These are phyloP conservation scores for Podospora pseudoanserina DNA, from an alignment of 495 filamentous ascomycete species.

Conservation along the genomic window DNA sequence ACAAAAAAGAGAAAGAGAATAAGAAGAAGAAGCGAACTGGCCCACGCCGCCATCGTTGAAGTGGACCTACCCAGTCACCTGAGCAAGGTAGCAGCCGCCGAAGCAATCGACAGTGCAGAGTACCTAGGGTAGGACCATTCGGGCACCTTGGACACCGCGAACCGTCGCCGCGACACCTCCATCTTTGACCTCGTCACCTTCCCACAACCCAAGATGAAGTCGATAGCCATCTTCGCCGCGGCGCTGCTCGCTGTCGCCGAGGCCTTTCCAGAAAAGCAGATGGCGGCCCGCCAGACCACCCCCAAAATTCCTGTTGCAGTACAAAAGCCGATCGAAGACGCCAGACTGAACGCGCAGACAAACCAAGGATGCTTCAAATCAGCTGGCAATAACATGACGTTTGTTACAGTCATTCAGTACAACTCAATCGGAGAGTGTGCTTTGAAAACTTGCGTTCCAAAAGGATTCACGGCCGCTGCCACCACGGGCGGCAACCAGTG, in stretches of 20 bases:
- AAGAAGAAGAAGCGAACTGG: background rate
- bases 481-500: conserved; percentile 40
- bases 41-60: conserved; percentile 5
- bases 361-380: conserved; percentile 34
- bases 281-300: background rate
- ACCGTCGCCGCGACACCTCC: background rate
- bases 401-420: background rate
- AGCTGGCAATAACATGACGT: conserved; percentile 16
- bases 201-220: conserved; percentile 28
- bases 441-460: conserved; percentile 6
- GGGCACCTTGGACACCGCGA: background rate
- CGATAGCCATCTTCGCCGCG: conserved; percentile 17
- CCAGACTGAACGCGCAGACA: conserved; percentile 12
- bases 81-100: conserved; percentile 1
- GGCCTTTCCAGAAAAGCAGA: conserved; percentile 15
- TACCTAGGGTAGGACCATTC: background rate
- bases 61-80: conserved; percentile 11
- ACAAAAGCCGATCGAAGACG: conserved; percentile 4
- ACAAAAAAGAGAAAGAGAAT: conserved; percentile 5
- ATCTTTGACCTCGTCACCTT: background rate
- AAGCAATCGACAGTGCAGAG: conserved; percentile 2
- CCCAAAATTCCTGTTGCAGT: conserved; percentile 3
- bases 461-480: conserved; percentile 19
- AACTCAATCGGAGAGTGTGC: conserved; percentile 25
- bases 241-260: conserved; percentile 21